These are phyloP conservation scores for Coemansia sp. DNA, from an alignment of 192 early-diverging fungal species.

Conservation along the genomic window DNA sequence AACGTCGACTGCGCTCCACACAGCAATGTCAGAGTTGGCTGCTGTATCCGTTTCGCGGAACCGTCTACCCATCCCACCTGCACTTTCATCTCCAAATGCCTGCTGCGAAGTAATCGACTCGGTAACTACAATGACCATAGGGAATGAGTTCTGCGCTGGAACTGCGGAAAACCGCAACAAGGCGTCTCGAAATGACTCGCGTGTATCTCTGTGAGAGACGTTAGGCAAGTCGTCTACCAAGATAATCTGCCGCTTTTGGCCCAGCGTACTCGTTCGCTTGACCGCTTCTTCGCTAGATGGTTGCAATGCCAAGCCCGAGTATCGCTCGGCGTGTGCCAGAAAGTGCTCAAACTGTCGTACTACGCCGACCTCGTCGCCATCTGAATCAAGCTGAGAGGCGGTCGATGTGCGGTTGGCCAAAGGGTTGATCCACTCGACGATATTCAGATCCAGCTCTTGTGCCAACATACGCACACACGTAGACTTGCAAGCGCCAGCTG, in stretches of 20 bases:
- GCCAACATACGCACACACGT: constrained; percentile 62
- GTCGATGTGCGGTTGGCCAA: constrained; percentile 8
- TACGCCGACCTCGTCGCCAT: constrained; percentile 43
- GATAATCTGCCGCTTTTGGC: constrained; percentile 43
- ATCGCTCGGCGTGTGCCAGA: constrained; percentile 58
- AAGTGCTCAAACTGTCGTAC: constrained; percentile 60
- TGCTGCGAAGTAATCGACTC: constrained; percentile 39
- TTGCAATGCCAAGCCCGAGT: constrained; percentile 35
- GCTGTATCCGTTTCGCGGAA: constrained; percentile 14
- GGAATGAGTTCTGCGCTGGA: constrained; percentile 35
- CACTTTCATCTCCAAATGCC: constrained; percentile 29
- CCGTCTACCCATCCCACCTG: not conserved
- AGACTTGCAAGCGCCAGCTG: constrained; percentile 70
- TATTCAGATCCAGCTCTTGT: constrained; percentile 53
- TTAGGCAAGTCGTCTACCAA: constrained; percentile 67
- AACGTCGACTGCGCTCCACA: constrained; percentile 40
- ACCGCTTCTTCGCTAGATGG: not conserved
- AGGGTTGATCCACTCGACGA: constrained; percentile 70
- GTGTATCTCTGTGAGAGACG: constrained; percentile 53
- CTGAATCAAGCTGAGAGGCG: constrained; percentile 11
- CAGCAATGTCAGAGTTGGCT: constrained; percentile 17
- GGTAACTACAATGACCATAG: constrained; percentile 51
- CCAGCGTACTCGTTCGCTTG: not conserved
- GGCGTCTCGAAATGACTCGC: constrained; percentile 57
- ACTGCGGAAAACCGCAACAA: constrained; percentile 46